Percentiles rank a stretch among this genome's conserved stretches.
Evolutionary conservation across 2,329 filamentous ascomycete species (phyloP).

Genomic region (Paracoccidioides lutzii): DNA sequence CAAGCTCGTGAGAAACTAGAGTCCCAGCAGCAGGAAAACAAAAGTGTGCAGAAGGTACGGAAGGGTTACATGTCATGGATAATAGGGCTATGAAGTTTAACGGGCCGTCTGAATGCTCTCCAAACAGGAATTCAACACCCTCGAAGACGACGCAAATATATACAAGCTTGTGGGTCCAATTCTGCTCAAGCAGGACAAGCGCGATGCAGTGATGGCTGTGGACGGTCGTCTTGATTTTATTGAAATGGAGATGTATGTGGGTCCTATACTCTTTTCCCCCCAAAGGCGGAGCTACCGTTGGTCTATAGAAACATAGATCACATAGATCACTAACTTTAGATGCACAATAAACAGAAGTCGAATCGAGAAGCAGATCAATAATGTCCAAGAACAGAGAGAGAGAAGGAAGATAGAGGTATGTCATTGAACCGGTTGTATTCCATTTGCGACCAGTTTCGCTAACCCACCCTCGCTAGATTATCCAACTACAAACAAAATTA

Average conservation of each 20-base stretch:
- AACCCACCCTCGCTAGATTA: constrained; percentile 17
- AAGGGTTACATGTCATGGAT: neutral
- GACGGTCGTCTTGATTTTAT: constrained; percentile 88
- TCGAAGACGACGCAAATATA: constrained; percentile 74
- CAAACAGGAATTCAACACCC: constrained; percentile 63
- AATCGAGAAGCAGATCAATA: constrained; percentile 53
- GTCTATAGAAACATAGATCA: no score
- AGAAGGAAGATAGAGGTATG: constrained; percentile 52
- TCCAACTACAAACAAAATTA: constrained; percentile 25
- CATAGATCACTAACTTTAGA: neutral
- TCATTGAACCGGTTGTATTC: neutral
- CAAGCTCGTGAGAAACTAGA: constrained; percentile 80
- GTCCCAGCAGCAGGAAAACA: constrained; percentile 83
- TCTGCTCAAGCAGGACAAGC: constrained; percentile 83
- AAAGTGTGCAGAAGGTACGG: constrained; percentile 65
- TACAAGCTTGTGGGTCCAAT: constrained; percentile 94
- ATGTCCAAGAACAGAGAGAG: constrained; percentile 52
- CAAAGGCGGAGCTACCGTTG: neutral
- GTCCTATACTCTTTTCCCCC: neutral
- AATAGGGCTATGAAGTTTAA: neutral
- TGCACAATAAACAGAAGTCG: constrained; percentile 39
- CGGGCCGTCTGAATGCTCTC: neutral
- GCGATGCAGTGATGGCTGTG: constrained; percentile 80
- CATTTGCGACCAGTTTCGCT: constrained; percentile 10
- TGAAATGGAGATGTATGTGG: constrained; percentile 74